phyloP scores from a whole-genome alignment of 371 early-diverging fungal species.

The Lichtheimia corymbifera region DNA sequence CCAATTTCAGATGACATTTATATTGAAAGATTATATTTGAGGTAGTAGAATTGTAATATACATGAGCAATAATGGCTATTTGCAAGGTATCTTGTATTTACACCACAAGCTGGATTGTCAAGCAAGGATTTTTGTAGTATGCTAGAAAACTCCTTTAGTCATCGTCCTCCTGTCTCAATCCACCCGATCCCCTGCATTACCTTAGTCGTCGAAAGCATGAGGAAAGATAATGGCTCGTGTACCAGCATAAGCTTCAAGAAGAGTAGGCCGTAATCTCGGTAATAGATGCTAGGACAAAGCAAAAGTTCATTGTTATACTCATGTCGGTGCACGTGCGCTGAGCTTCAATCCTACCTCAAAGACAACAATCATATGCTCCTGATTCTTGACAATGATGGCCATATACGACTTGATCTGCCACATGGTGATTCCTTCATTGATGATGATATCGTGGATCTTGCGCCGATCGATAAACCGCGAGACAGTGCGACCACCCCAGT shows the following conservation, averaged over 20 bases:
- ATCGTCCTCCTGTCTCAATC: no score
- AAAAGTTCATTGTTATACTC: not conserved
- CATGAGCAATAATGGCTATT: no score
- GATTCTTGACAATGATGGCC: conserved; percentile 65
- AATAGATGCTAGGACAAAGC: conserved; percentile 45
- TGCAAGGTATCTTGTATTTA: no score
- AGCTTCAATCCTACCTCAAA: conserved; percentile 58
- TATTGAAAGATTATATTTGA: no score
- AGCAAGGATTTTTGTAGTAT: no score
- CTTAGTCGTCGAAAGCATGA: conserved; percentile 8
- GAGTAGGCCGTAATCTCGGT: conserved; percentile 49
- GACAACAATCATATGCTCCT: conserved; percentile 66
- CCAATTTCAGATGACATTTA: no score
- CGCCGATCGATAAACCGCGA: conserved; percentile 65
- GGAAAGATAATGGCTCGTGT: conserved; percentile 56
- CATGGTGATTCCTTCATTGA: conserved; percentile 78
- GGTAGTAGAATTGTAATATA: no score
- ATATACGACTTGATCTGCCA: conserved; percentile 76
- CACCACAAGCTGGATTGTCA: no score
- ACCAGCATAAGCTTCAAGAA: conserved; percentile 60
- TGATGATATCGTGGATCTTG: conserved; percentile 66
- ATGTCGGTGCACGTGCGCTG: not conserved
- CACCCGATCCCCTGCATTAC: no score
- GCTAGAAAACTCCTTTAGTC: no score
- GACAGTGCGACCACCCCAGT: conserved; percentile 55